Evolutionary conservation across 2,329 filamentous ascomycete genomes (phyloP), one percentile per base, ranked within the genome.

Genomic region (Aspergillus neoniger): DNA sequence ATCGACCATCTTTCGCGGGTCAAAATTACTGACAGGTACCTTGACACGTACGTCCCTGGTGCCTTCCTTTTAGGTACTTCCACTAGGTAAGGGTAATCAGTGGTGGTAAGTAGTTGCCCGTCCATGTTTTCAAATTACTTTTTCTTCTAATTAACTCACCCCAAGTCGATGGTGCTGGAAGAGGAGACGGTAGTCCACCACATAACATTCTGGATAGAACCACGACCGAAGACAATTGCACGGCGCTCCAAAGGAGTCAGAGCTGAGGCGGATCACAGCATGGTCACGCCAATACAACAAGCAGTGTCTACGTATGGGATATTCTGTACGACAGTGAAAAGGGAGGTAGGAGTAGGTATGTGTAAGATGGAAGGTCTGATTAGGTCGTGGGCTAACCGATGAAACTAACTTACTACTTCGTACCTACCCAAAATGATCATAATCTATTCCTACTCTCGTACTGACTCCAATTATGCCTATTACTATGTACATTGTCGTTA

Each of bases 221-320:
- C 28, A 55, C 38, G 7, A 17, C 21, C 21, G 52, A 23, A 44
- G 36, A 44, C 52, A 55, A 44, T 44, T 23, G 43, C 21, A 47
- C 43, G 15, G 39, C 39, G 17, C 21, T 25, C 14, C 43, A 47
- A 47, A 47, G 43, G 44, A 49, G 44, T 49, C 44, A 49, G 32
- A 44, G n/a, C 23, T 28, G 38, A 32, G 52, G 41, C 25, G 52
- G 36, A 17, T 55, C 52, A 55, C 52, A 44, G 52, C 52, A 55
- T 25, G 41, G 30, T 55, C 38, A 55, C 52, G 36, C 52, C 38
- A 55, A 44, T 55, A 30, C 39, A 32, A 23, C 39, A 25, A 44
- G 52, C 52, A 44, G 52, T 54, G 52, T 55, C 52, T 25, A 23
- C 23, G 39, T 44, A 55, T 23, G 38, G 39, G 25, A 41, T 19